Evolutionary conservation across 257 asterid genomes (phyloP).

Genomic region (Gardenia jasminoides): DNA sequence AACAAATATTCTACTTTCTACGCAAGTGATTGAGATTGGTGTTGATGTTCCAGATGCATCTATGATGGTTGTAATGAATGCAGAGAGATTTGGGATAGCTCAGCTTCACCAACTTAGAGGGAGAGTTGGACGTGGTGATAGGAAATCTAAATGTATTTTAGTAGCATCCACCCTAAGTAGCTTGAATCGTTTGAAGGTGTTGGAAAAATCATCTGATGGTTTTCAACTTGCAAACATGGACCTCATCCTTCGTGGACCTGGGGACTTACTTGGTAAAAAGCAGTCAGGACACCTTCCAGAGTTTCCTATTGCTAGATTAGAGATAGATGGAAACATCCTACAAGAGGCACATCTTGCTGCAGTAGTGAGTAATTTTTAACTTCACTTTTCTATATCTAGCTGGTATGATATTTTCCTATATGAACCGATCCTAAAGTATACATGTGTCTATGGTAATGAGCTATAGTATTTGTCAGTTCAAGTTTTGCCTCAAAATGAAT

Average conservation of each 20-base stretch:
- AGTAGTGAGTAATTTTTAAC: slow-evolving; percentile 47
- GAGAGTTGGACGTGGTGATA: slow-evolving; percentile 91
- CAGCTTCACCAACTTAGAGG: slow-evolving; percentile 95
- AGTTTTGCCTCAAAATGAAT: not conserved
- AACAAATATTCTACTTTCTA: slow-evolving; percentile 74
- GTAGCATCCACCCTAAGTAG: slow-evolving; percentile 58
- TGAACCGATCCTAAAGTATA: not conserved
- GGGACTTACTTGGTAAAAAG: slow-evolving; percentile 90
- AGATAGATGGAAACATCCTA: slow-evolving; percentile 80
- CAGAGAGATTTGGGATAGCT: slow-evolving; percentile 92
- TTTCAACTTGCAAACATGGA: slow-evolving; percentile 92
- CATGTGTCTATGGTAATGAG: not conserved
- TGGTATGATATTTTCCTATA: not conserved
- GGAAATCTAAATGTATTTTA: slow-evolving; percentile 68
- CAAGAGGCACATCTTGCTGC: slow-evolving; percentile 95
- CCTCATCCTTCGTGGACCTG: slow-evolving; percentile 88
- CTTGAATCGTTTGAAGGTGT: slow-evolving; percentile 70
- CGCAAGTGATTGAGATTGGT: slow-evolving; percentile 93
- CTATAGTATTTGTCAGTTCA: not conserved
- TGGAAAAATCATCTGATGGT: slow-evolving; percentile 76
- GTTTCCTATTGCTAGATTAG: slow-evolving; percentile 88
- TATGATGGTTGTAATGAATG: slow-evolving; percentile 97
- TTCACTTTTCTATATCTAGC: not conserved
- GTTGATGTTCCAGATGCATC: slow-evolving; percentile 97
- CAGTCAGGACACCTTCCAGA: slow-evolving; percentile 96